Evolutionary conservation across 2,329 filamentous ascomycete genomes (phyloP), one percentile per base, ranked within the genome.

Genomic region (Aspergillus jensenii): DNA sequence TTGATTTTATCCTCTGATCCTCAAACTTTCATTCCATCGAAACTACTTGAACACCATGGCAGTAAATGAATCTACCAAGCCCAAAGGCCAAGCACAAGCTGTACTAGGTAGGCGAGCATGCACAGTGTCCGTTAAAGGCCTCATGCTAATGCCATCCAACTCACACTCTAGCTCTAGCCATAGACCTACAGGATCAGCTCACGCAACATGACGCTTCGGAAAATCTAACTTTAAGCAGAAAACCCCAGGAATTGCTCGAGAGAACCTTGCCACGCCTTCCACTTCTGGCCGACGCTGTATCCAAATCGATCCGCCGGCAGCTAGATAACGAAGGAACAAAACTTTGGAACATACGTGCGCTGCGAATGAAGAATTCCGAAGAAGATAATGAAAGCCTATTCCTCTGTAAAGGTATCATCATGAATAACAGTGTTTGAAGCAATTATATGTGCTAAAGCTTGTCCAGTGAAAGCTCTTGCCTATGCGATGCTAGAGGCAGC

Each of bases 401-500:
- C 14, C n/a, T 65, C 39, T 63, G 59, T 58, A 64, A 62, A 61
- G 63, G 66, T 68, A 59, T 62, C 9, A 41, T 47, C 17, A 7
- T 2, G 27, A 15, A 14, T 19, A 19, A 27, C 8, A n/a, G 1
- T 1, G 12, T 45, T 7, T n/a, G 2, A 17, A 11, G 6, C 17
- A 14, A 60, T 52, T 21, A 39, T 25, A 53, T 44, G 6, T 19
- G 11, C 45, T 43, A 25, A 55, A 9, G 3, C n/a, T 1, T 37
- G 6, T 14, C n/a, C 74, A 70, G 73, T 82, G 5, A 80, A 82
- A 40, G 75, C 78, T 5, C 82, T 93, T 64, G 83, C 90, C 0
- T 91, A 90, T 66, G 75, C 87, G 14, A 73, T 93, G 56, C 77
- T 96, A 14, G 85, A 88, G 44, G 76, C 83, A 44, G 84, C 83